Percentiles rank a stretch among this genome's conserved stretches.
phyloP scores from a whole-genome alignment of 495 filamentous ascomycete species.

The Annulohypoxylon bovei region DNA sequence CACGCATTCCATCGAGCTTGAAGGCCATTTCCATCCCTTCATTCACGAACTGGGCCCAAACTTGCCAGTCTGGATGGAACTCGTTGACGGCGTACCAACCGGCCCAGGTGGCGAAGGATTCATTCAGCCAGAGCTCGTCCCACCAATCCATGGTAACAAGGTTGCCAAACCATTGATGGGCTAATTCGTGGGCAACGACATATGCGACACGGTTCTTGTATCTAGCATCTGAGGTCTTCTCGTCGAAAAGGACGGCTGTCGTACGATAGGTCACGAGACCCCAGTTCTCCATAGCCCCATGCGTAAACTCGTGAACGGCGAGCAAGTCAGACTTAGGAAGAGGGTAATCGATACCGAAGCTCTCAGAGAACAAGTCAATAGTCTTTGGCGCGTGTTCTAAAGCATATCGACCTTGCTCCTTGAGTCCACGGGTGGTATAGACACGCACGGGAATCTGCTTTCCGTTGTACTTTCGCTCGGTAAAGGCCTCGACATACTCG shows the following conservation, averaged over 20 bases:
- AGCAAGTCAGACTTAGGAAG: slow-evolving; percentile 94
- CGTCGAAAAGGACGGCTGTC: slow-evolving; percentile 91
- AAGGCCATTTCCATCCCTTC: slow-evolving; percentile 93
- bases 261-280: slow-evolving; percentile 95
- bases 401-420: slow-evolving; percentile 87
- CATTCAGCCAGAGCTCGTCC: slow-evolving; percentile 96
- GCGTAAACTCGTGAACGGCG: slow-evolving; percentile 92
- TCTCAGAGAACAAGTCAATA: slow-evolving; percentile 94
- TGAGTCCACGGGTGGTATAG: slow-evolving; percentile 90
- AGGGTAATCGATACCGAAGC: slow-evolving; percentile 94
- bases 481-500: slow-evolving; percentile 92
- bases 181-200: slow-evolving; percentile 92
- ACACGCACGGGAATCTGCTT: slow-evolving; percentile 91
- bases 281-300: slow-evolving; percentile 81
- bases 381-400: slow-evolving; percentile 86
- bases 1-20: slow-evolving; percentile 84
- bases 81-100: slow-evolving; percentile 94
- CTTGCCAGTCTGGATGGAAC: slow-evolving; percentile 92
- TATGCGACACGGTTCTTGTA: slow-evolving; percentile 94
- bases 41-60: slow-evolving; percentile 95
- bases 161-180: slow-evolving; percentile 99
- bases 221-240: slow-evolving; percentile 84
- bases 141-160: slow-evolving; percentile 91
- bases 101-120: slow-evolving; percentile 98
- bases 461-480: slow-evolving; percentile 86